phyloP scores from a whole-genome alignment of 1,284 basidiomycete species.

The Macrocybe sp. region DNA sequence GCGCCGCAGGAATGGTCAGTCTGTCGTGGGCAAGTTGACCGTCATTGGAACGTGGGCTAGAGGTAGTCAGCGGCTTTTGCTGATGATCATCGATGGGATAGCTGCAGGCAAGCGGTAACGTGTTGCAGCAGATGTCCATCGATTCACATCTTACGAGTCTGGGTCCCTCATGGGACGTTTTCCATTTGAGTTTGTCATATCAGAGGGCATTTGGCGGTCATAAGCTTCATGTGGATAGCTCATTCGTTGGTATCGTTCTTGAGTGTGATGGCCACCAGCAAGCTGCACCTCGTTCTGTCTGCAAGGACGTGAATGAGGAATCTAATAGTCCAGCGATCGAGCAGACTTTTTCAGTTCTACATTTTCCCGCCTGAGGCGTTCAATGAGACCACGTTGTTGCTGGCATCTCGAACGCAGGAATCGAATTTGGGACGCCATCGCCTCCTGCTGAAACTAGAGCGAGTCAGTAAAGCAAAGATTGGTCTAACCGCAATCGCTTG shows the following conservation, averaged over 20 bases:
- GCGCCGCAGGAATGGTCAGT: slow-evolving; percentile 43
- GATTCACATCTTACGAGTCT: slow-evolving; percentile 36
- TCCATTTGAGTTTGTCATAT: slow-evolving; percentile 46
- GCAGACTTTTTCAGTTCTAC: slow-evolving; percentile 54
- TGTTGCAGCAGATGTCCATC: slow-evolving; percentile 7
- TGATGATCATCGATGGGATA: slow-evolving; percentile 12
- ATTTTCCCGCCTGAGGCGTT: slow-evolving; percentile 41
- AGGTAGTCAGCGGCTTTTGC: slow-evolving; percentile 34
- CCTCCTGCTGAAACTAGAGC: slow-evolving; percentile 70
- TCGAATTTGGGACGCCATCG: slow-evolving; percentile 60
- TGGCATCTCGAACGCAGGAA: slow-evolving; percentile 51
- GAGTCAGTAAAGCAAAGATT: slow-evolving; percentile 1
- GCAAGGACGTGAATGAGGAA: slow-evolving; percentile 4
- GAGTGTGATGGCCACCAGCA: slow-evolving; percentile 36
- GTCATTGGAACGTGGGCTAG: slow-evolving; percentile 50
- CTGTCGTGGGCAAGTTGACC: slow-evolving; percentile 51
- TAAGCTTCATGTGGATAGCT: slow-evolving; percentile 11
- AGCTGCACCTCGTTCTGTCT: slow-evolving; percentile 50
- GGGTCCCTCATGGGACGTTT: slow-evolving; percentile 54
- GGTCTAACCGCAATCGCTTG: slow-evolving; percentile 19
- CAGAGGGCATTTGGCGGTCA: slow-evolving; percentile 28
- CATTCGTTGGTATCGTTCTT: slow-evolving; percentile 33
- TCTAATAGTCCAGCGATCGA: slow-evolving; percentile 6
- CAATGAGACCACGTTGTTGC: slow-evolving; percentile 47
- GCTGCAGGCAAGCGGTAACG: slow-evolving; percentile 16